A percentile compares a stretch with the other conserved stretches of the same genome.
These are phyloP conservation scores for Ophiocordyceps camponoti-rufipedis DNA, from an alignment of 2,329 filamentous ascomycete species.

Conservation along the genomic window DNA sequence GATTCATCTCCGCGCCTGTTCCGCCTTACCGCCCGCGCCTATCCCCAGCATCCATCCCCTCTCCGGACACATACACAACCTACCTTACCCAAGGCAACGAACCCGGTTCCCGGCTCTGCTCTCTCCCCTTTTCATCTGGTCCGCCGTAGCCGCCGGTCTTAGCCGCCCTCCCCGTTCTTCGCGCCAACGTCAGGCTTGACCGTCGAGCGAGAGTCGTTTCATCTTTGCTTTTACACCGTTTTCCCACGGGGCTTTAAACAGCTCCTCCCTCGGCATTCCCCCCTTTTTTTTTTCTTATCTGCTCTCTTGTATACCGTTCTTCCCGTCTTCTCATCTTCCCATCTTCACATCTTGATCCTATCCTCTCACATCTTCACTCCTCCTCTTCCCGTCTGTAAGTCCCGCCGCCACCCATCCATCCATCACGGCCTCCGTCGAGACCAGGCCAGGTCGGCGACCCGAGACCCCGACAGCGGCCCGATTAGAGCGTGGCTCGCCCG, in stretches of 20 bases:
- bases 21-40: no score
- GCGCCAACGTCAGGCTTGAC: conserved; percentile 33
- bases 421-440: conserved; percentile 2
- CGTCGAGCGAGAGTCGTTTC: conserved; percentile 35
- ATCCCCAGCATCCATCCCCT: no score
- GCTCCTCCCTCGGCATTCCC: conserved; percentile 4
- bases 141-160: conserved; percentile 1
- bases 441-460: background rate
- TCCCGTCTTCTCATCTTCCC: background rate
- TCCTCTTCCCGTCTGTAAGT: background rate
- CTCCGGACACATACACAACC: no score
- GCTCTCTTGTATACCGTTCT: background rate
- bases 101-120: no score
- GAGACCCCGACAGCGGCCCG: no score
- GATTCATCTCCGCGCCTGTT: no score
- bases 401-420: background rate
- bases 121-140: background rate
- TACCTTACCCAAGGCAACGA: no score
- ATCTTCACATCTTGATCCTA: background rate
- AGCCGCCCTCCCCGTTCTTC: conserved; percentile 6
- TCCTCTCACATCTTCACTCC: no score
- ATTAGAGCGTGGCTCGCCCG: background rate
- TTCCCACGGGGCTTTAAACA: conserved; percentile 6
- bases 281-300: background rate
- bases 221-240: conserved; percentile 15